Percentiles rank a stretch among this genome's conserved stretches.
Evolutionary conservation across 352 stramenopile genomes (phyloP).

Genomic region (Phytophthora sp.): DNA sequence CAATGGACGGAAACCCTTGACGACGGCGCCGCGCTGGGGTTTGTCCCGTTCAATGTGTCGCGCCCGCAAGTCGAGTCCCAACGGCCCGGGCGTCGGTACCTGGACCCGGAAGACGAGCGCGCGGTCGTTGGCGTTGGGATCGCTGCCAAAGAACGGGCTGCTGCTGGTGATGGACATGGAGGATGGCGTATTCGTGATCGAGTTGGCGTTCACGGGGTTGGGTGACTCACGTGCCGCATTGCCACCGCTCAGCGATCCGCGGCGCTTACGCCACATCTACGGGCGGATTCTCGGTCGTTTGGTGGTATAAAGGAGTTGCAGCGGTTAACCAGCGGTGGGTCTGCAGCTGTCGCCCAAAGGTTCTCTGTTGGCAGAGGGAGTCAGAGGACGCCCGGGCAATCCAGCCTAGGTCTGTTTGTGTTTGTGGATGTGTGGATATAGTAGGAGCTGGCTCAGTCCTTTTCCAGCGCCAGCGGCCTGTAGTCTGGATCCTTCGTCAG

Average conservation of each 20-base stretch:
- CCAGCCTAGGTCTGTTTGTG: too few species aligned
- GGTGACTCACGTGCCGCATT: conserved; percentile 42
- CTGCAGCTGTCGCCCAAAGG: neutral
- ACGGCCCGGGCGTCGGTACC: conserved; percentile 66
- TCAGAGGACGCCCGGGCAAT: too few species aligned
- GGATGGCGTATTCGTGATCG: conserved; percentile 46
- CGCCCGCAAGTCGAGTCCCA: conserved; percentile 77
- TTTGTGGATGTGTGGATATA: too few species aligned
- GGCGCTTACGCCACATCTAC: conserved; percentile 64
- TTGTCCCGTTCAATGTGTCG: conserved; percentile 78
- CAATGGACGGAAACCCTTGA: conserved; percentile 80
- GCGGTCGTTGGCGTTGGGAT: conserved; percentile 59
- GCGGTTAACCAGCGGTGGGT: too few species aligned
- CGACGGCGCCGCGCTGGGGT: conserved; percentile 73
- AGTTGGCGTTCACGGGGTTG: conserved; percentile 40
- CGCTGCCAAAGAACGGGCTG: conserved; percentile 62
- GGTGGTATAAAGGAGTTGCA: too few species aligned
- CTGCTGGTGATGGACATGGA: conserved; percentile 49
- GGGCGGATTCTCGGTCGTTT: too few species aligned
- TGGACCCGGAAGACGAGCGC: conserved; percentile 78
- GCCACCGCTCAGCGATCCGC: conserved; percentile 51
- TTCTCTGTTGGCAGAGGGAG: conserved; percentile 26
- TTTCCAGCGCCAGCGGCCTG: neutral
- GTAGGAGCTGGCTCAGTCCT: neutral
- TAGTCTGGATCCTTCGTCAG: neutral